Percentiles rank a stretch among this genome's conserved stretches.
These are phyloP conservation scores for Aspergillus sp. DNA, from an alignment of 2,329 filamentous ascomycete genomes.

Conservation along the genomic window DNA sequence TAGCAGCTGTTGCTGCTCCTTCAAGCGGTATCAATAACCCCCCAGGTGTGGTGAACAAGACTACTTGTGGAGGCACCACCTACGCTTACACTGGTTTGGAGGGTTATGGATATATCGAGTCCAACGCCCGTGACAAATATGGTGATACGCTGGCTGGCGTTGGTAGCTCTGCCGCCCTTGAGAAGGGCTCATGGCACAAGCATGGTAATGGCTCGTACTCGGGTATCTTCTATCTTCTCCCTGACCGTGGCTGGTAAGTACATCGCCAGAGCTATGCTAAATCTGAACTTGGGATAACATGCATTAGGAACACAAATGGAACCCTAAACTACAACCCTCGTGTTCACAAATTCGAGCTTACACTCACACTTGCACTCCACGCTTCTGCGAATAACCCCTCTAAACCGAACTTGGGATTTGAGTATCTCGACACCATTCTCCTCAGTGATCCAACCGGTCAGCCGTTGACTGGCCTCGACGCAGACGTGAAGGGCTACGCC, in stretches of 20 bases:
- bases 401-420: constrained; percentile 60
- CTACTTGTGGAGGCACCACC: constrained; percentile 59
- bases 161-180: constrained; percentile 66
- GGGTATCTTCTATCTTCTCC: constrained; percentile 63
- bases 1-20: constrained; percentile 14
- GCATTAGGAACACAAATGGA: constrained; percentile 15
- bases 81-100: constrained; percentile 68
- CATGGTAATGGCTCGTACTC: constrained; percentile 53
- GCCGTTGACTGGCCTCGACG: constrained; percentile 65
- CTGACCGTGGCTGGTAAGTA: constrained; percentile 65
- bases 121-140: constrained; percentile 62
- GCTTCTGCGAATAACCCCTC: constrained; percentile 57
- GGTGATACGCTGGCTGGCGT: constrained; percentile 69
- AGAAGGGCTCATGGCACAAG: constrained; percentile 60
- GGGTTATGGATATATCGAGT: constrained; percentile 63
- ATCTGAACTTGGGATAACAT: background rate
- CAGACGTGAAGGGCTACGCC: constrained; percentile 54
- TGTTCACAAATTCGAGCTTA: constrained; percentile 66
- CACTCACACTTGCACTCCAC: constrained; percentile 53
- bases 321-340: constrained; percentile 56
- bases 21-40: background rate
- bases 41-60: constrained; percentile 43
- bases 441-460: constrained; percentile 63
- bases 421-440: constrained; percentile 65
- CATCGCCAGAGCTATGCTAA: background rate